Conservation (phyloP, 2,329 filamentous ascomycete species). For the Colletotrichum higginsianum region DNA sequence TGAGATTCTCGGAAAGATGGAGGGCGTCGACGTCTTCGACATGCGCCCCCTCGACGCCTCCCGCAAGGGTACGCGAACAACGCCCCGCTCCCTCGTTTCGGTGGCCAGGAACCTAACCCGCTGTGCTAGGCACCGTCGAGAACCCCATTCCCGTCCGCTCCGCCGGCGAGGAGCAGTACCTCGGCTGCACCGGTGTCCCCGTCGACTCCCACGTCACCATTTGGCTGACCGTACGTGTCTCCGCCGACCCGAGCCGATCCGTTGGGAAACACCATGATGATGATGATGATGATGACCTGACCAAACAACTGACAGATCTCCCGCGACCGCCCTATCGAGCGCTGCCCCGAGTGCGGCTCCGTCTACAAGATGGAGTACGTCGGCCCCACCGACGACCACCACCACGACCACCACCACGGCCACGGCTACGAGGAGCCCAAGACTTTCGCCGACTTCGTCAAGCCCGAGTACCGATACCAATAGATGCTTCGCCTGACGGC, state of each 20-base stretch:
- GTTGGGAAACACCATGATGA: not conserved
- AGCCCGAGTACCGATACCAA: constrained; percentile 91
- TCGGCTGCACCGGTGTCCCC: constrained; percentile 94
- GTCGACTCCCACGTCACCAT: constrained; percentile 91
- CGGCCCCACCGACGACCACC: constrained; percentile 82
- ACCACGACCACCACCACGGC: constrained; percentile 67
- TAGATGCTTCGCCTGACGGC: constrained; percentile 48
- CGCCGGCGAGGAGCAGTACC: constrained; percentile 95
- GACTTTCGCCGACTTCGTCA: constrained; percentile 96
- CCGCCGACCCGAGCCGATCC: constrained; percentile 30
- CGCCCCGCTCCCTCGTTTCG: not conserved
- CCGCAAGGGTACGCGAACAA: constrained; percentile 75
- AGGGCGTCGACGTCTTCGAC: constrained; percentile 97
- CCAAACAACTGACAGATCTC: constrained; percentile 71
- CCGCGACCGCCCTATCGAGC: constrained; percentile 90
- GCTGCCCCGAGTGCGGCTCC: constrained; percentile 96
- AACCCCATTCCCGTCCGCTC: constrained; percentile 93
- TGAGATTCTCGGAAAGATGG: constrained; percentile 99
- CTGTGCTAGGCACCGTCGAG: constrained; percentile 81
- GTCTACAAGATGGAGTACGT: constrained; percentile 99
- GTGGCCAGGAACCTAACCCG: constrained; percentile 44
- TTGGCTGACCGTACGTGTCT: constrained; percentile 86
- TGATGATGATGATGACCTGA: constrained; percentile 1
- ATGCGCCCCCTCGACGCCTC: constrained; percentile 96
- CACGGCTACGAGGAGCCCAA: constrained; percentile 87